A percentile compares a stretch with the other conserved stretches of the same genome.
phyloP scores from a whole-genome alignment of 2,329 filamentous ascomycete species.

The Beauveria rudraprayagi region DNA sequence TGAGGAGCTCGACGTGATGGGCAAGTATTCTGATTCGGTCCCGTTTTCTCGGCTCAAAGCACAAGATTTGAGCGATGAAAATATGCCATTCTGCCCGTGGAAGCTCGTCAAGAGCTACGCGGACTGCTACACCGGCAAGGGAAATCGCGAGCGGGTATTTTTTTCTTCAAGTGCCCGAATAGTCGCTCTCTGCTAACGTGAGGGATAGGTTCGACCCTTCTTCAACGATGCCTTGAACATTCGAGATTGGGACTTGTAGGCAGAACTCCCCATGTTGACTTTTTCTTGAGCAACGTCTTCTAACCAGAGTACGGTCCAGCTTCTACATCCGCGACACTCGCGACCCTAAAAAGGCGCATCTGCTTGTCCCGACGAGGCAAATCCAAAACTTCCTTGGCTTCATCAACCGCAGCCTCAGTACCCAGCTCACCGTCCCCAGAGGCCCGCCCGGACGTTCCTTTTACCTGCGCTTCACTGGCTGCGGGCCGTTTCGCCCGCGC shows the following conservation, averaged over 20 bases:
- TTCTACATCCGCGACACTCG: slow-evolving; percentile 57
- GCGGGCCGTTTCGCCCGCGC: slow-evolving; percentile 55
- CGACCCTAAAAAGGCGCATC: slow-evolving; percentile 41
- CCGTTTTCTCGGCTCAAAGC: background rate
- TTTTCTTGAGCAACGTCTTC: too few relatives aligned
- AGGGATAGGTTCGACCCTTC: slow-evolving; percentile 33
- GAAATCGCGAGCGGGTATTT: slow-evolving; percentile 41
- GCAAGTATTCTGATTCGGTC: background rate
- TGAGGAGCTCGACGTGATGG: slow-evolving; percentile 1
- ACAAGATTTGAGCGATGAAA: slow-evolving; percentile 9
- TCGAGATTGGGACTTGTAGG: slow-evolving; percentile 71
- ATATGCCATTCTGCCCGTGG: slow-evolving; percentile 40
- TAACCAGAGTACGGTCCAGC: slow-evolving; percentile 28
- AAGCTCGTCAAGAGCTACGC: slow-evolving; percentile 50
- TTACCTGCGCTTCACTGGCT: slow-evolving; percentile 50
- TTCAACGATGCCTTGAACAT: slow-evolving; percentile 53
- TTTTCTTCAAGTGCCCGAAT: background rate
- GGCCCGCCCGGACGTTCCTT: slow-evolving; percentile 47
- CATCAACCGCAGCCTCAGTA: slow-evolving; percentile 53
- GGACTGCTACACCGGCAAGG: slow-evolving; percentile 47
- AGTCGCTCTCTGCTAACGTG: slow-evolving; percentile 8
- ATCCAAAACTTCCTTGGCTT: slow-evolving; percentile 54
- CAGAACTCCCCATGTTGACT: slow-evolving; percentile 14
- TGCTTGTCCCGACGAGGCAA: slow-evolving; percentile 62
- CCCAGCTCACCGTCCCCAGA: slow-evolving; percentile 49